Evolutionary conservation across 75 land plant species (phyloP).

Genomic region (Cryptomeria japonica): DNA sequence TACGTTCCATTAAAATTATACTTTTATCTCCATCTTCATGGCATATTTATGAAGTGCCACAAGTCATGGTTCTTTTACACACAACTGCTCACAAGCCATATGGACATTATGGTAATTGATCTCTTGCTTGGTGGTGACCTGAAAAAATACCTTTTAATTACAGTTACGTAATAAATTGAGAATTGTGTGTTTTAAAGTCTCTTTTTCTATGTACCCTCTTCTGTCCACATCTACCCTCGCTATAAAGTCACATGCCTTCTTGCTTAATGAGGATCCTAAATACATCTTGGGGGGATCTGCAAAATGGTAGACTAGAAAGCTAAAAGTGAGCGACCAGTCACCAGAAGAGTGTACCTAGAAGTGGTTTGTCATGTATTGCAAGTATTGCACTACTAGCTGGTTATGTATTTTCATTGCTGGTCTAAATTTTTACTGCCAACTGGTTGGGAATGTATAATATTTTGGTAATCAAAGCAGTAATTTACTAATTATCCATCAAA

Average conservation of each 20-base stretch:
- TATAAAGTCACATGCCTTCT: neutral
- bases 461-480: neutral
- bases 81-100: neutral
- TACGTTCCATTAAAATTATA: no score
- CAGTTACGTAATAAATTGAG: no score
- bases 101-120: neutral
- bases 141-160: neutral
- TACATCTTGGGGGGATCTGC: neutral
- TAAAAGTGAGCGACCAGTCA: neutral
- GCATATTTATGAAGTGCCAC: neutral
- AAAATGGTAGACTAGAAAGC: neutral
- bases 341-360: neutral
- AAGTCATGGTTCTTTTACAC: neutral
- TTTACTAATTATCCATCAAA: neutral
- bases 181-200: no score
- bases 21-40: neutral
- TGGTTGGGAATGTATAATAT: neutral
- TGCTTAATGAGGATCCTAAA: neutral
- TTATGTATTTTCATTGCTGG: neutral
- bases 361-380: neutral
- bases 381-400: neutral
- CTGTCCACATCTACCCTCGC: no score
- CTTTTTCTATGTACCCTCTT: no score
- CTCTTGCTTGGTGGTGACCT: neutral
- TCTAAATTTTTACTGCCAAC: neutral